Conservation (phyloP, 2,329 filamentous ascomycete species). For the Ceratocystis ficicola region DNA sequence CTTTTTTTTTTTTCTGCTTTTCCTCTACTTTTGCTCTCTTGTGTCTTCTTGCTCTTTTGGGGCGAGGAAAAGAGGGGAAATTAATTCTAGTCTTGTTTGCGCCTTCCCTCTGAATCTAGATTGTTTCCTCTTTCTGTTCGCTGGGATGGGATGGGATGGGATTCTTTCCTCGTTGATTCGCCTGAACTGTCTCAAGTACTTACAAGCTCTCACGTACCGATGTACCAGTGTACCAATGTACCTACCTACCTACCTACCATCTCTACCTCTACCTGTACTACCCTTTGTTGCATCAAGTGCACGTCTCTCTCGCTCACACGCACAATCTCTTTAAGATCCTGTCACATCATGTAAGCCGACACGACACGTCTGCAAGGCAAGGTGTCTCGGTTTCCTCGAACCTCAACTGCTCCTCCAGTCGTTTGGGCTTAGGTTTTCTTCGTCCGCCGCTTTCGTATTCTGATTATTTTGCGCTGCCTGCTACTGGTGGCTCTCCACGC, state of each 20-base stretch:
- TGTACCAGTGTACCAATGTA: background rate
- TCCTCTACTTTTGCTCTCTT: background rate
- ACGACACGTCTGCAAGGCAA: background rate
- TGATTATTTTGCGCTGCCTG: background rate
- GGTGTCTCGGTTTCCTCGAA: background rate
- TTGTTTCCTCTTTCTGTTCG: conserved; percentile 6
- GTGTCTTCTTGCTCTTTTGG: background rate
- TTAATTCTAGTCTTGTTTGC: background rate
- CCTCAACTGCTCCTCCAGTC: background rate
- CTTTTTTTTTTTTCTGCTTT: background rate
- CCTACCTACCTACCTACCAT: background rate
- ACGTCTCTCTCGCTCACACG: background rate
- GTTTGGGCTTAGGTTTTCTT: background rate
- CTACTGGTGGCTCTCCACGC: too few relatives aligned
- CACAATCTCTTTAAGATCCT: background rate
- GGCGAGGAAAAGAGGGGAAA: background rate
- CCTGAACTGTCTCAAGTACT: background rate
- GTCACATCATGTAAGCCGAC: background rate
- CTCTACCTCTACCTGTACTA: background rate
- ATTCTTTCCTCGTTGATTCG: too few relatives aligned
- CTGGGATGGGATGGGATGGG: too few relatives aligned
- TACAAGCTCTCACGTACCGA: background rate
- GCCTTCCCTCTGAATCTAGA: background rate
- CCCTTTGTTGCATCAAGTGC: background rate
- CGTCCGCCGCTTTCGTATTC: background rate